These are phyloP conservation scores for Talaromyces sp. DNA, from an alignment of 2,329 filamentous ascomycete species.

Conservation along the genomic window DNA sequence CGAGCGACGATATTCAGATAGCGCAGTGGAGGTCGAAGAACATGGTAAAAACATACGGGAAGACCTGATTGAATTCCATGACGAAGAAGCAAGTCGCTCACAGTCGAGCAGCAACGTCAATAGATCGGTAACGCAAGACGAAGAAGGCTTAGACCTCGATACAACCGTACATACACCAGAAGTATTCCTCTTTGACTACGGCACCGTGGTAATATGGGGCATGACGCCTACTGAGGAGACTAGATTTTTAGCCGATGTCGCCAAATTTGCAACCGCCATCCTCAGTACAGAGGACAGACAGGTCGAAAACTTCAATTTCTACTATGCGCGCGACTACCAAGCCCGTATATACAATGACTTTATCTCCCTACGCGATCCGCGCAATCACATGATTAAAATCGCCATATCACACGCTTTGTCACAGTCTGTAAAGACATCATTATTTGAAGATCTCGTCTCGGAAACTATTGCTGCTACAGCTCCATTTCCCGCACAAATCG, in stretches of 20 bases:
- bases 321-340: slow-evolving; percentile 97
- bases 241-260: slow-evolving; percentile 85
- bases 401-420: slow-evolving; percentile 93
- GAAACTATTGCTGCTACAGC: slow-evolving; percentile 92
- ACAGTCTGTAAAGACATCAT: slow-evolving; percentile 94
- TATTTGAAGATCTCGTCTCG: slow-evolving; percentile 93
- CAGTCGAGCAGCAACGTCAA: slow-evolving; percentile 25
- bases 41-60: slow-evolving; percentile 55
- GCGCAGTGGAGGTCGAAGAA: slow-evolving; percentile 65
- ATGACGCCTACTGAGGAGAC: slow-evolving; percentile 90
- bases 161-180: slow-evolving; percentile 87
- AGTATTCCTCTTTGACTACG: slow-evolving; percentile 94
- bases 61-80: slow-evolving; percentile 61
- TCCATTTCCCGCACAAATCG: slow-evolving; percentile 88
- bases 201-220: slow-evolving; percentile 96
- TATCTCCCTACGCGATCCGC: slow-evolving; percentile 88
- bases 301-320: slow-evolving; percentile 98
- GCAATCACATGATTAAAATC: slow-evolving; percentile 96
- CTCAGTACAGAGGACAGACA: slow-evolving; percentile 84
- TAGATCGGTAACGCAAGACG: slow-evolving; percentile 26
- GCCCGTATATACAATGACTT: slow-evolving; percentile 99
- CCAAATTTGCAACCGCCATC: slow-evolving; percentile 91
- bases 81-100: slow-evolving; percentile 41
- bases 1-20: slow-evolving; percentile 65
- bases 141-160: slow-evolving; percentile 66